Evolutionary conservation across 495 filamentous ascomycete genomes (phyloP).

Genomic region (Aspergillus bridgeri): DNA sequence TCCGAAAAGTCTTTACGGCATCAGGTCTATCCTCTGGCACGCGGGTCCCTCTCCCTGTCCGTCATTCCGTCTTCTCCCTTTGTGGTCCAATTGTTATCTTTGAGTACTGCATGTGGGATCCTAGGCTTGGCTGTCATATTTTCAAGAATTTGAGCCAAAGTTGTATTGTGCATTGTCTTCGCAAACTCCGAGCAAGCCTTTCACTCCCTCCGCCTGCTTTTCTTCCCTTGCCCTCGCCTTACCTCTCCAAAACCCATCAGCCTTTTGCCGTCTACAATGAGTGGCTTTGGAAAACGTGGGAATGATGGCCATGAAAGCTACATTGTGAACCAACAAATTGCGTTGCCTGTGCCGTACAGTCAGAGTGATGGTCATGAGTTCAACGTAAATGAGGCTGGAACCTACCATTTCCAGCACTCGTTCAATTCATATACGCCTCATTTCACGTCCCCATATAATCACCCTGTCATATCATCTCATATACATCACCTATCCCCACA

Average conservation of each 20-base stretch:
- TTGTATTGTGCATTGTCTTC: neutral
- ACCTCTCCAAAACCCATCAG: neutral
- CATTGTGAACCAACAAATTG: constrained; percentile 36
- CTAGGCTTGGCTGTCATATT: neutral
- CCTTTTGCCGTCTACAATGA: constrained; percentile 20
- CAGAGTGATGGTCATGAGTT: constrained; percentile 36
- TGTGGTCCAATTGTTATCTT: neutral
- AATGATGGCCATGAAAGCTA: constrained; percentile 37
- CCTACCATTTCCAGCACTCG: constrained; percentile 37
- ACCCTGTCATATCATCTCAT: constrained; percentile 29
- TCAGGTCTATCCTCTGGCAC: neutral
- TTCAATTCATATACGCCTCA: constrained; percentile 36
- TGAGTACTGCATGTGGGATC: neutral
- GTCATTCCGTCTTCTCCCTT: too few species aligned
- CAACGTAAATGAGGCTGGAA: constrained; percentile 25
- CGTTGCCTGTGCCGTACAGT: constrained; percentile 31
- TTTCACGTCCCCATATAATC: constrained; percentile 34
- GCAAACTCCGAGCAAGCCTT: neutral
- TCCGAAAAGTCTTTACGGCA: neutral
- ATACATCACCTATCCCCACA: constrained; percentile 29
- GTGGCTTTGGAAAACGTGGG: constrained; percentile 35
- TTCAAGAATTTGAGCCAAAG: neutral
- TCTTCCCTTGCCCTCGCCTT: constrained; percentile 13
- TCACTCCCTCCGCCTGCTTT: constrained; percentile 15
- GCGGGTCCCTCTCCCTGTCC: neutral